Evolutionary conservation across 2,329 filamentous ascomycete species (phyloP).

Genomic region (Penicillium sp.): DNA sequence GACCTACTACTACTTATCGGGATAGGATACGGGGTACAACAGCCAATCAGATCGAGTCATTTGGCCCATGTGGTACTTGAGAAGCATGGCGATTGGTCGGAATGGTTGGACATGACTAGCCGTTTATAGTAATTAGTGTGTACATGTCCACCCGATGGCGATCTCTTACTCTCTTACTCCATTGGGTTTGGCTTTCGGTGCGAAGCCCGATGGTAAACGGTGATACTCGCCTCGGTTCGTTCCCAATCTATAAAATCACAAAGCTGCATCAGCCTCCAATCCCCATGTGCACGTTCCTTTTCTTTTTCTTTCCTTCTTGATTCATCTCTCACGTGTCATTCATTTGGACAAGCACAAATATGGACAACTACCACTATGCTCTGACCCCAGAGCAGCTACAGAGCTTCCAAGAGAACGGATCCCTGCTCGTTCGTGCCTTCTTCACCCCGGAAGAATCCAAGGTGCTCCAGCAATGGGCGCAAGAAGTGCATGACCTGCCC

Average conservation of each 20-base stretch:
- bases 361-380: conserved; percentile 32
- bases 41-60: not conserved
- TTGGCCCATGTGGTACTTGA: not conserved
- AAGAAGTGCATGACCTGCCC: conserved; percentile 45
- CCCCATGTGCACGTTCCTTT: not conserved
- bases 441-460: conserved; percentile 31
- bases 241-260: conserved; percentile 9
- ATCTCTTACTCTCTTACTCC: not conserved
- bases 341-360: not conserved
- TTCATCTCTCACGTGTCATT: not conserved
- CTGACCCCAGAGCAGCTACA: conserved; percentile 31
- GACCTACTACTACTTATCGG: too few relatives aligned
- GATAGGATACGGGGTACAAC: too few relatives aligned
- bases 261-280: not conserved
- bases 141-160: not conserved
- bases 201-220: conserved; percentile 5
- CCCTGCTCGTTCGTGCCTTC: conserved; percentile 36
- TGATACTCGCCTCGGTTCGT: too few relatives aligned
- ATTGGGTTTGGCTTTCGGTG: conserved; percentile 7
- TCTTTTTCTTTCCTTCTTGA: not conserved
- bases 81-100: not conserved
- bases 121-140: not conserved
- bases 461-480: conserved; percentile 40
- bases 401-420: conserved; percentile 39
- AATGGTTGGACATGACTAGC: not conserved